phyloP scores from a whole-genome alignment of 1,284 basidiomycete species.

The Ganoderma boninense region DNA sequence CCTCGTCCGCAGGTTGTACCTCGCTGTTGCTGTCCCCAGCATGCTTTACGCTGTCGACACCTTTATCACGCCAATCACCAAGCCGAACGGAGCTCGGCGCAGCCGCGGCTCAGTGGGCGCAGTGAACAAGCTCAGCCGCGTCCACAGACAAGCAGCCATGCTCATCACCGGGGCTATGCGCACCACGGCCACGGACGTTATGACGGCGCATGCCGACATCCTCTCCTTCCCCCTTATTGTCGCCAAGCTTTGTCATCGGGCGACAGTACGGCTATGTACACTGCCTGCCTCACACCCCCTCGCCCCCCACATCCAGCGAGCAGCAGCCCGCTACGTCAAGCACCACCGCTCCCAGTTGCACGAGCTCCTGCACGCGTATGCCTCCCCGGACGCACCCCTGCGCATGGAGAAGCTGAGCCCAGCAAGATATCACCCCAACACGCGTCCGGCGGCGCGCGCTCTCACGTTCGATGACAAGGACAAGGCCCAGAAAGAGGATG shows the following conservation, averaged over 20 bases:
- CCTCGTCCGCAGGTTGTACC: slow-evolving; percentile 31
- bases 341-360: slow-evolving; percentile 32
- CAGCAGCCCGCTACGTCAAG: slow-evolving; percentile 23
- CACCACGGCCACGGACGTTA: slow-evolving; percentile 42
- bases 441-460: too few relatives aligned
- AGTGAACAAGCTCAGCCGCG: slow-evolving; percentile 25
- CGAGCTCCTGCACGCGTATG: slow-evolving; percentile 32
- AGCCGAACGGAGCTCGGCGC: slow-evolving; percentile 16
- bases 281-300: slow-evolving; percentile 47
- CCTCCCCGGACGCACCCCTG: not conserved
- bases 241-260: slow-evolving; percentile 35
- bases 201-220: slow-evolving; percentile 44
- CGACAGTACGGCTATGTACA: slow-evolving; percentile 41
- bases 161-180: slow-evolving; percentile 45
- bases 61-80: slow-evolving; percentile 40
- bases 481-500: not conserved
- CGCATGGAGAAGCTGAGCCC: slow-evolving; percentile 30
- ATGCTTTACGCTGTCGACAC: slow-evolving; percentile 48
- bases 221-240: slow-evolving; percentile 42
- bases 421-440: slow-evolving; percentile 15
- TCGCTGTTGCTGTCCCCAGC: slow-evolving; percentile 42
- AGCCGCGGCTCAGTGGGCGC: slow-evolving; percentile 24
- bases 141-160: slow-evolving; percentile 45
- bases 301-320: slow-evolving; percentile 14
- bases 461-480: slow-evolving; percentile 17